Evolutionary conservation across 2,329 filamentous ascomycete species (phyloP), one percentile per base, ranked within the genome.

Genomic region (Parastagonospora avenae): DNA sequence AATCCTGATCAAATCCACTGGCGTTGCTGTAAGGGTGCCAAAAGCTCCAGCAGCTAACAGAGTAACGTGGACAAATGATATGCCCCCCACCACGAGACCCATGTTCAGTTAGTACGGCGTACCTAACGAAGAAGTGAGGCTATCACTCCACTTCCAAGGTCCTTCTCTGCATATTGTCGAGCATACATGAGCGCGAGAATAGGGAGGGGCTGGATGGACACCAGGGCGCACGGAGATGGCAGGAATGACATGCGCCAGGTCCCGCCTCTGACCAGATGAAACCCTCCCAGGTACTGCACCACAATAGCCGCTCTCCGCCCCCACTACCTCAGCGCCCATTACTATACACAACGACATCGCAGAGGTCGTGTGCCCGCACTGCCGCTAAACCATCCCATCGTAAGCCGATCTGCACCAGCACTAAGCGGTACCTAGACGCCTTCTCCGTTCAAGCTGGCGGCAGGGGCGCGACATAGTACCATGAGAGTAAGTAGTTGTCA

Each of bases 31-130:
- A 49, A 60, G 56, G 50, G 51, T 53, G 40, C 42, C 52, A 43
- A 50, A 60, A 50, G 49, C 48, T 51, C 44, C 40, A 61, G 58
- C 58, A 62, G 58, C 59, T 60, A 67, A 58, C 55, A 56, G 54
- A 62, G 55, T 66, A 68, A 70, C 70, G 67, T 72, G 68, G 68
- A 68, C 64, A 54, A 68, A 64, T 70, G 54, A 66, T 51, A 67
- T 59, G 47, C 41, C 44, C 48, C 42, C 29, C 38, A 42, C 52
- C 32, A 55, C 48, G 50, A 43, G 32, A 62, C 57, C 67, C 66
- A 44, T 51, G 63, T 57, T 53, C 32, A 42, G 19, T 46, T 55
- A 47, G 61, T 58, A 51, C 59, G 53, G 57, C 54, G 15, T 19
- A 11, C 16, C 58, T 56, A 56, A 50, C 45, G 51, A 46, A 63